Evolutionary conservation across 2,329 filamentous ascomycete genomes (phyloP).

Genomic region (Sporothrix euskadiensis): DNA sequence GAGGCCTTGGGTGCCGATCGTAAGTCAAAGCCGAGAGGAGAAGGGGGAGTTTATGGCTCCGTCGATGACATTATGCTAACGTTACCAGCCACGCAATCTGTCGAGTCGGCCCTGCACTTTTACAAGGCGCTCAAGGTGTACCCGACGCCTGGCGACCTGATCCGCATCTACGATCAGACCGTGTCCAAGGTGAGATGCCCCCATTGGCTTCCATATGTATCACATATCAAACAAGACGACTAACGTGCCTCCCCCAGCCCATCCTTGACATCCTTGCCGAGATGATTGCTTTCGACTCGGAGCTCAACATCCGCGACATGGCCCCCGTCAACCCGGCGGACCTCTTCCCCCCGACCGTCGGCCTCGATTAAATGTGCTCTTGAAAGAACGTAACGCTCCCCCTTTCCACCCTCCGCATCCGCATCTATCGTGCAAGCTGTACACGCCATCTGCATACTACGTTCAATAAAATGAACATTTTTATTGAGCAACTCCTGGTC

Average conservation of each 20-base stretch:
- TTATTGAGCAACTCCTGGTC: neutral
- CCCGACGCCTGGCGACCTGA: constrained; percentile 87
- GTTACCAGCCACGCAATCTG: constrained; percentile 59
- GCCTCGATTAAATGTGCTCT: constrained; percentile 29
- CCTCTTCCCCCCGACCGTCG: constrained; percentile 29
- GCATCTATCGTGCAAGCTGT: neutral
- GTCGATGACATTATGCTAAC: neutral
- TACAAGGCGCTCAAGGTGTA: constrained; percentile 99
- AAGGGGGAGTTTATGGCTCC: neutral
- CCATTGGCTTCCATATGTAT: neutral
- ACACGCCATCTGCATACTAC: neutral
- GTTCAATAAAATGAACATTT: neutral
- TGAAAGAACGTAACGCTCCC: neutral
- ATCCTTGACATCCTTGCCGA: constrained; percentile 94
- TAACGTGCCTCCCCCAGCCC: constrained; percentile 54
- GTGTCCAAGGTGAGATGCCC: constrained; percentile 74
- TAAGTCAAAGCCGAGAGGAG: constrained; percentile 48
- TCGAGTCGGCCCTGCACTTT: constrained; percentile 91
- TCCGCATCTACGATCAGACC: constrained; percentile 97
- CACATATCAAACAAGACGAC: neutral
- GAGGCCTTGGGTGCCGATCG: constrained; percentile 81
- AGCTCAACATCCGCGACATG: constrained; percentile 31
- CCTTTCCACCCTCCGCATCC: neutral
- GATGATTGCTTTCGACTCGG: constrained; percentile 71
- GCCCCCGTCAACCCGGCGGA: constrained; percentile 27